Base-by-base conservation (phyloP, 495 filamentous ascomycete genomes). In the Lophiostoma macrostomum region DNA sequence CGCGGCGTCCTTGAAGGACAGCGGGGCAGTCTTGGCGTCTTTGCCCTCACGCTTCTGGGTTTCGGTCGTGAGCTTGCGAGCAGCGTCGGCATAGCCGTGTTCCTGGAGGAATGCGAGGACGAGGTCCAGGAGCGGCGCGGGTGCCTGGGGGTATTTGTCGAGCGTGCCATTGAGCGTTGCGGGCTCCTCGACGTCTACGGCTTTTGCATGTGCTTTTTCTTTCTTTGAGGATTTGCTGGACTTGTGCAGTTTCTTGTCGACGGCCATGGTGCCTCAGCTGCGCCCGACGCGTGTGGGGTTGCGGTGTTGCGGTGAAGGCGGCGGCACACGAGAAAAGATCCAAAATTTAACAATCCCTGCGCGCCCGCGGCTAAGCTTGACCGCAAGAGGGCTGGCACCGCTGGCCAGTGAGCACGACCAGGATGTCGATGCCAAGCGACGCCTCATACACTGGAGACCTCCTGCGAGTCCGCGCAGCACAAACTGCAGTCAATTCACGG, bases 41-140 rank as follows among this genome's bases (percentile, higher is more conserved):
- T 23, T 34, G 19, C 6, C 46, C 8, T 43, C 20, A 14, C 30
- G 28, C 13, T 34, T 39, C 24, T 44, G 11, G 13, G 53, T 32
- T 22, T 64, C 47, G 12, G 11, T 19, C 20, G 47, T 23, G 6
- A 64, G 48, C 1, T 43, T 48, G 19, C 30, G 18, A 1, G 44
- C 58, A 12, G 62, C 36, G 10, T 62, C 43, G 12, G 30, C 37
- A 29, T 62, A 62, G 34, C 62, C 62, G 23, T 65, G 34, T 10
- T 54, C 49, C 10, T 37, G 34, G 25, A 65, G 50, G 41, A 65
- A 65, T 18, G 23, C 22, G 2, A 31, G 36, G 5, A 65, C 58
- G 34, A 65, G 58, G 14, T 44, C 42, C 12, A 65, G 7, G 14
- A 65, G 54, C 19, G 53, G 41, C 3, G 37, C 37, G 2, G 53